Evolutionary conservation across 805 yeast genomes (phyloP).

Genomic region (Yamadazyma sp.): DNA sequence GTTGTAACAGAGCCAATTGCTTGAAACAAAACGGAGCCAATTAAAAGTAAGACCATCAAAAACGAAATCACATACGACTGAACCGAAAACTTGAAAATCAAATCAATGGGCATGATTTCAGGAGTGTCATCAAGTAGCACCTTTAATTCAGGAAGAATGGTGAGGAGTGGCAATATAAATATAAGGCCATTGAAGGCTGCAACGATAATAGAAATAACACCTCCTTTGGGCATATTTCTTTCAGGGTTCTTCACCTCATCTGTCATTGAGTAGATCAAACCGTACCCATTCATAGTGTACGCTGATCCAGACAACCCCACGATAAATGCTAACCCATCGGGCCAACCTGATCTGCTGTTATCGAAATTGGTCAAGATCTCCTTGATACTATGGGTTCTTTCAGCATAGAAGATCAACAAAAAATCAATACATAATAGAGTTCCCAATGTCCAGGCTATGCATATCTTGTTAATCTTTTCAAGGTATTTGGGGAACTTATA

Average conservation of each 20-base stretch:
- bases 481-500: conserved; percentile 57
- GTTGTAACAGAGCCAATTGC: conserved; percentile 80
- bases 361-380: conserved; percentile 67
- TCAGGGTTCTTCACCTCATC: conserved; percentile 82
- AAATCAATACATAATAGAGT: conserved; percentile 70
- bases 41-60: conserved; percentile 61
- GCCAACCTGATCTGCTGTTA: conserved; percentile 75
- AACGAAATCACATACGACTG: conserved; percentile 68
- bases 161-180: conserved; percentile 68
- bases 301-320: conserved; percentile 78
- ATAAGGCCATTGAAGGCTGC: conserved; percentile 69
- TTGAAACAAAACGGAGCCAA: conserved; percentile 72
- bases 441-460: conserved; percentile 74
- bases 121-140: conserved; percentile 56
- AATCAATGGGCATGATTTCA: conserved; percentile 74
- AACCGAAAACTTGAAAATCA: conserved; percentile 70
- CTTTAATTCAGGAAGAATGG: conserved; percentile 67
- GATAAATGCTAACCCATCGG: conserved; percentile 65
- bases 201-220: conserved; percentile 61
- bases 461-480: conserved; percentile 62
- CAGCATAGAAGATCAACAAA: conserved; percentile 56
- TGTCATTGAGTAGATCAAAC: conserved; percentile 76
- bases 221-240: conserved; percentile 70
- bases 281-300: conserved; percentile 80
- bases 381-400: conserved; percentile 56